Evolutionary conservation across 768 basidiomycete genomes (phyloP), one percentile per base, ranked within the genome.

Genomic region (Russula vinacea): DNA sequence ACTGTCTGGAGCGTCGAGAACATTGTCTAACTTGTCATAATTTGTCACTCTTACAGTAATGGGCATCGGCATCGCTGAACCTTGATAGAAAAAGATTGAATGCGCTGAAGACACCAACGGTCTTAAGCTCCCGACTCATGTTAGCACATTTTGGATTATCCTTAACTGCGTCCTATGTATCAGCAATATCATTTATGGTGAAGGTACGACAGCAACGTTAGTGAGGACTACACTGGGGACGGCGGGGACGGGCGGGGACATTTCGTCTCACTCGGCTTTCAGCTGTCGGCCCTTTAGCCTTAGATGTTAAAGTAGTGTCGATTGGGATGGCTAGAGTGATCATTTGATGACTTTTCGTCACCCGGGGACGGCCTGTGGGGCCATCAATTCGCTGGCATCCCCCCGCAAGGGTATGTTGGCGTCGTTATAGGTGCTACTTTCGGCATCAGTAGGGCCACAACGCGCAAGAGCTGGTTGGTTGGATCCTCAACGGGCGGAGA

Each of bases 401-500:
- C 10, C 29, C 1, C 5, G 26, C 6, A 4, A 10, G 10, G 8
- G 5, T 19, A 49, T 29, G 14, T 55, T 42, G 13, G 50, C 29
- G 32, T 22, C 26, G 22, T 49, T 45, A 50, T 37, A 29, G 44
- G 40, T 9, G 45, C 33, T 35, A 29, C 24, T 22, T 2, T 17
- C n/a, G 2, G 29, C 8, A 42, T 40, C 58, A 17, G 29, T 26
- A 50, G 58, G 32, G 16, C 4, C 11, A 17, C 29, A 0, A n/a
- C 19, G 47, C 10, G 64, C 26, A 33, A 60, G 53, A 16, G 2
- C 50, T 5, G 54, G 47, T 5, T 60, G 58, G 54, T 47, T 60
- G 32, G 24, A 35, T 40, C 55, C 47, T 60, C 17, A 65, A 56
- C 33, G 35, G n/a, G 50, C 53, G 58, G 47, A 33, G 39, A 60